phyloP scores from a whole-genome alignment of 306 rosid genomes.

The Lagenaria siceraria region DNA sequence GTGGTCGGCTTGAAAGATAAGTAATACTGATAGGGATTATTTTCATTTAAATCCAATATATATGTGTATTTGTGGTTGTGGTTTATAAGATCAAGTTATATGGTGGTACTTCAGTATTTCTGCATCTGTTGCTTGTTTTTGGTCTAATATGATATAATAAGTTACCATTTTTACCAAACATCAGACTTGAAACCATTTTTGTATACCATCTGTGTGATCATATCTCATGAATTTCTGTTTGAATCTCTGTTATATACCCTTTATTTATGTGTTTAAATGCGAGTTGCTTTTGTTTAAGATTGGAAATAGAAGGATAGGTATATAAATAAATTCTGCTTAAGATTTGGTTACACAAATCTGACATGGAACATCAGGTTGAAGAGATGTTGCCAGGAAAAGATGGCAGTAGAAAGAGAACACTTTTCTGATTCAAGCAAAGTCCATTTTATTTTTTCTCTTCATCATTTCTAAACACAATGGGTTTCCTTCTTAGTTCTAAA shows the following conservation, averaged over 20 bases:
- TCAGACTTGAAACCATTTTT: neutral
- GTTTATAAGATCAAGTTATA: neutral
- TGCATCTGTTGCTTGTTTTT: neutral
- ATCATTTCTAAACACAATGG: neutral
- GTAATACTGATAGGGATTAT: neutral
- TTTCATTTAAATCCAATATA: neutral
- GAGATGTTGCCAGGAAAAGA: neutral
- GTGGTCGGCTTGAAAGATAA: constrained; percentile 1
- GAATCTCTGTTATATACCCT: neutral
- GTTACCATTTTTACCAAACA: neutral
- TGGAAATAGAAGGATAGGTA: neutral
- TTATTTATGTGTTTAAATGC: neutral
- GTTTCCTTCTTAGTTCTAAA: neutral
- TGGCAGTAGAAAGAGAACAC: neutral
- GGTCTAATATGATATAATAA: neutral
- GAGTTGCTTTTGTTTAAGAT: neutral
- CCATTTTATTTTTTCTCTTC: neutral
- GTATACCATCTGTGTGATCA: neutral
- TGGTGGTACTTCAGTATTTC: neutral
- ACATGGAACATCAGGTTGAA: neutral
- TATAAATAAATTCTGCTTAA: neutral
- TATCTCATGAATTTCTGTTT: neutral
- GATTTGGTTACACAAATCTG: neutral
- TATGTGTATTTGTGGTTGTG: neutral
- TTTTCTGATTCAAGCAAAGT: neutral